Conservation (phyloP, 1,139 yeast genomes). For the Dujonia santamariae region DNA sequence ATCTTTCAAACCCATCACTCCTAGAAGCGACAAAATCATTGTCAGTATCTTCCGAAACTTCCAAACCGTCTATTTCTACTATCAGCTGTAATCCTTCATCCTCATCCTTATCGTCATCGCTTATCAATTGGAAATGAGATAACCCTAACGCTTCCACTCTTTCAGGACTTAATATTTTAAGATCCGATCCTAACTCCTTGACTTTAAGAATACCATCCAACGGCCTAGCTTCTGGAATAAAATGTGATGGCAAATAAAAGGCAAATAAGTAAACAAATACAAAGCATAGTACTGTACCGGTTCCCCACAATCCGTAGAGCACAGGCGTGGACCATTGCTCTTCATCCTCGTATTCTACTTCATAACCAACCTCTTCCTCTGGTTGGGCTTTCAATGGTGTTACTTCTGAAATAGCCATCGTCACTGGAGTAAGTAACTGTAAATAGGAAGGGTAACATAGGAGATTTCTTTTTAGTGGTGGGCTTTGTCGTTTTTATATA, state of each 20-base stretch:
- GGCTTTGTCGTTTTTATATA: background rate
- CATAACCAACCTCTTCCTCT: too few relatives aligned
- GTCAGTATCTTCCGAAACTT: slow-evolving; percentile 6
- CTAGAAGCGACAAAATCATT: slow-evolving; percentile 1
- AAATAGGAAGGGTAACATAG: background rate
- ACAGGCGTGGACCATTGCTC: slow-evolving; percentile 15
- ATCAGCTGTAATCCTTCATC: slow-evolving; percentile 3
- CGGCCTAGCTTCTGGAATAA: slow-evolving; percentile 31
- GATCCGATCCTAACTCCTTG: slow-evolving; percentile 20
- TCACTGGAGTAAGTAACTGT: too few relatives aligned
- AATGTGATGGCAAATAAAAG: slow-evolving; percentile 29
- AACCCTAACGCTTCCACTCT: slow-evolving; percentile 17
- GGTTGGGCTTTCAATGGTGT: slow-evolving; percentile 14
- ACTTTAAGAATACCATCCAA: slow-evolving; percentile 27
- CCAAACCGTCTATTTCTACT: background rate
- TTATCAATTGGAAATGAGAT: slow-evolving; percentile 5
- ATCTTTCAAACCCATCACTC: slow-evolving; percentile 29
- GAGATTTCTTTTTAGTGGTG: background rate
- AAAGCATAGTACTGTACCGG: slow-evolving; percentile 18
- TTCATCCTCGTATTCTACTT: slow-evolving; percentile 15
- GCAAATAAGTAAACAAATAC: slow-evolving; percentile 29
- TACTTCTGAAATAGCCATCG: too few relatives aligned
- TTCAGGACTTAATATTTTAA: slow-evolving; percentile 21
- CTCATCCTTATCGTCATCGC: slow-evolving; percentile 7
- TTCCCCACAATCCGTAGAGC: slow-evolving; percentile 13